These are phyloP conservation scores for Candolleomyces aberdarensis DNA, from an alignment of 768 basidiomycete species.

Conservation along the genomic window DNA sequence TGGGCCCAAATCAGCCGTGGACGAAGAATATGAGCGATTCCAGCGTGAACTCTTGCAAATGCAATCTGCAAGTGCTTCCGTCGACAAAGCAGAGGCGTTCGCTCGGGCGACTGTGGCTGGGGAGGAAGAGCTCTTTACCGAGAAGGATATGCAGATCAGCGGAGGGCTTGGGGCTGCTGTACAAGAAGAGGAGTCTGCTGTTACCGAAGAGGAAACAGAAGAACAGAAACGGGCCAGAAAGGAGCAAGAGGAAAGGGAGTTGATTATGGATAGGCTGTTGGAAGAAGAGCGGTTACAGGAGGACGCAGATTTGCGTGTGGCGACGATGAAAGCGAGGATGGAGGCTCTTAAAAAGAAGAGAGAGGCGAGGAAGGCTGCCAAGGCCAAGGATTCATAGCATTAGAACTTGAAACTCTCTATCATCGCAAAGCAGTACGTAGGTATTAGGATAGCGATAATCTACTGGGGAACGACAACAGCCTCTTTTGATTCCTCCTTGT, in stretches of 20 bases:
- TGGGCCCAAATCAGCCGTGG: slow-evolving; percentile 36
- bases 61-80: slow-evolving; percentile 31
- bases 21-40: slow-evolving; percentile 73
- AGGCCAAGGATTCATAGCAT: slow-evolving; percentile 5
- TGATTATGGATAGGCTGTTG: slow-evolving; percentile 82
- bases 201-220: slow-evolving; percentile 33
- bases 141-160: slow-evolving; percentile 3
- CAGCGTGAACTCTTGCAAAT: slow-evolving; percentile 52
- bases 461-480: background rate
- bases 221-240: slow-evolving; percentile 46
- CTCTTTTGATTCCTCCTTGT: slow-evolving; percentile 4
- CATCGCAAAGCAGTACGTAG: no score
- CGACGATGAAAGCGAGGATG: slow-evolving; percentile 58
- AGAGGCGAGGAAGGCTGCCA: slow-evolving; percentile 23
- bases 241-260: slow-evolving; percentile 71
- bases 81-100: slow-evolving; percentile 49
- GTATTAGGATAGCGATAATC: background rate
- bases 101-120: slow-evolving; percentile 68
- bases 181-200: slow-evolving; percentile 44
- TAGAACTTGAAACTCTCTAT: background rate
- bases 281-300: slow-evolving; percentile 88
- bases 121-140: slow-evolving; percentile 51
- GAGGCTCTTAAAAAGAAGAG: slow-evolving; percentile 49
- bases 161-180: slow-evolving; percentile 29
- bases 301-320: slow-evolving; percentile 78